Evolutionary conservation across 805 yeast genomes (phyloP).

Genomic region (Lipomyces japonicus): DNA sequence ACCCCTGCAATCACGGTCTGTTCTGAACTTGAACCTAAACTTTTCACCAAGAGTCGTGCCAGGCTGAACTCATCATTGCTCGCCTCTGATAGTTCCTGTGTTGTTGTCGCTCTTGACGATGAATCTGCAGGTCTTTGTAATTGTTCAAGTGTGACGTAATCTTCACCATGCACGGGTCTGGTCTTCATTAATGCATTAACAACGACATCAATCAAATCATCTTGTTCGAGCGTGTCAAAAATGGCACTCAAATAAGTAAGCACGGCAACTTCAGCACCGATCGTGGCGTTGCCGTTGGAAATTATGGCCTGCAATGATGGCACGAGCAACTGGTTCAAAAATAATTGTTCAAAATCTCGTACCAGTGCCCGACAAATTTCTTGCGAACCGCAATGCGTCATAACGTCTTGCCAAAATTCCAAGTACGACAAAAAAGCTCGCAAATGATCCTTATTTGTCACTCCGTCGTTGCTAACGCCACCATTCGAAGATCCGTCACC

Average conservation of each 20-base stretch:
- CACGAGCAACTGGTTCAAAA: slow-evolving; percentile 32
- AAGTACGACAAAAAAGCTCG: slow-evolving; percentile 30
- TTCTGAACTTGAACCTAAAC: slow-evolving; percentile 27
- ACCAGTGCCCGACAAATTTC: slow-evolving; percentile 21
- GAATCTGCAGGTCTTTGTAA: not conserved
- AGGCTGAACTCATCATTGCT: slow-evolving; percentile 11
- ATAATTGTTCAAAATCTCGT: slow-evolving; percentile 32
- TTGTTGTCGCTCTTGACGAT: not conserved
- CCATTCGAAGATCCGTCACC: not conserved
- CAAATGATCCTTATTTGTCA: slow-evolving; percentile 15
- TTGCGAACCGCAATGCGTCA: slow-evolving; percentile 26
- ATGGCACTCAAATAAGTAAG: slow-evolving; percentile 31
- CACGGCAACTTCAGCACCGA: slow-evolving; percentile 28
- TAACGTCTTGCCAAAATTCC: slow-evolving; percentile 35
- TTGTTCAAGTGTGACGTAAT: not conserved
- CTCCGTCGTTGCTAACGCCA: slow-evolving; percentile 16
- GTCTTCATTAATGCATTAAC: not conserved
- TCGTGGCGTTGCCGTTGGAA: not conserved
- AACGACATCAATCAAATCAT: slow-evolving; percentile 9
- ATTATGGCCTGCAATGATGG: slow-evolving; percentile 32
- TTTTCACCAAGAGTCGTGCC: slow-evolving; percentile 19
- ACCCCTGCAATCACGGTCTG: slow-evolving; percentile 26
- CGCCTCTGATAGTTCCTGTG: not conserved
- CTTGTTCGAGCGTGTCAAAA: slow-evolving; percentile 25
- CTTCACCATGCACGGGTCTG: not conserved